These are phyloP conservation scores for Neostapfia colusana DNA, from an alignment of 176 grass and related monocot genomes.

Conservation along the genomic window DNA sequence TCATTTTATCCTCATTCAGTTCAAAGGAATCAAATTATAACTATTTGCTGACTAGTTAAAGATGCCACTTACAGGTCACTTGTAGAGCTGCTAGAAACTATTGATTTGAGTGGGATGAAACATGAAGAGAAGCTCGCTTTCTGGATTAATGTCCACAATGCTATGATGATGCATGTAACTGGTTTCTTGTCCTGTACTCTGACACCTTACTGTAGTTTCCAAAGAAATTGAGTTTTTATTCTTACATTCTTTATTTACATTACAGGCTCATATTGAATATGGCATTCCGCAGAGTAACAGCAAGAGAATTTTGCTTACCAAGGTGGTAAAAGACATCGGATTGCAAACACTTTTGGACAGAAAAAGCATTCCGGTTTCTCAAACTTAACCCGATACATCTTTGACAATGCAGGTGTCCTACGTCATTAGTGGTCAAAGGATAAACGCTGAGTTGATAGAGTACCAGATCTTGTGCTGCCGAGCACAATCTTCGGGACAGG, in stretches of 20 bases:
- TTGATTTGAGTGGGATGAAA: slow-evolving; percentile 66
- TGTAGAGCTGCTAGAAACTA: slow-evolving; percentile 63
- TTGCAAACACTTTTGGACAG: not conserved
- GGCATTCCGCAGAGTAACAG: slow-evolving; percentile 63
- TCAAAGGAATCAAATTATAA: not conserved
- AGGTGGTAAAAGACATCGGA: slow-evolving; percentile 45
- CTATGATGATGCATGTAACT: slow-evolving; percentile 99
- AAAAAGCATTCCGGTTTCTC: not conserved
- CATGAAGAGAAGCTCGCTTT: slow-evolving; percentile 86
- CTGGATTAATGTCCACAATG: slow-evolving; percentile 95
- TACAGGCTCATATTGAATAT: slow-evolving; percentile 76
- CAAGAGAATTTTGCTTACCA: slow-evolving; percentile 61
- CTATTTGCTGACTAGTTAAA: slow-evolving; percentile 9
- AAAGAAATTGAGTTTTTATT: not conserved
- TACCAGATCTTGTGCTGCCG: slow-evolving; percentile 70
- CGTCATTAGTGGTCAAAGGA: slow-evolving; percentile 57
- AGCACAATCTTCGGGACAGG: slow-evolving; percentile 66
- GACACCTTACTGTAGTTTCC: not conserved
- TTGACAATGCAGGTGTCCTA: slow-evolving; percentile 53
- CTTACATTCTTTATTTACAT: not conserved
- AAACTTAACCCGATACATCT: not conserved
- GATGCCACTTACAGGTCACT: slow-evolving; percentile 51
- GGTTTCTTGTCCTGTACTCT: slow-evolving; percentile 25
- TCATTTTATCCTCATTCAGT: not conserved
- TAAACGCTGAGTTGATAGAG: slow-evolving; percentile 77